Conservation (phyloP, 2,329 filamentous ascomycete genomes). For the Phaeosphaeriaceae sp. region DNA sequence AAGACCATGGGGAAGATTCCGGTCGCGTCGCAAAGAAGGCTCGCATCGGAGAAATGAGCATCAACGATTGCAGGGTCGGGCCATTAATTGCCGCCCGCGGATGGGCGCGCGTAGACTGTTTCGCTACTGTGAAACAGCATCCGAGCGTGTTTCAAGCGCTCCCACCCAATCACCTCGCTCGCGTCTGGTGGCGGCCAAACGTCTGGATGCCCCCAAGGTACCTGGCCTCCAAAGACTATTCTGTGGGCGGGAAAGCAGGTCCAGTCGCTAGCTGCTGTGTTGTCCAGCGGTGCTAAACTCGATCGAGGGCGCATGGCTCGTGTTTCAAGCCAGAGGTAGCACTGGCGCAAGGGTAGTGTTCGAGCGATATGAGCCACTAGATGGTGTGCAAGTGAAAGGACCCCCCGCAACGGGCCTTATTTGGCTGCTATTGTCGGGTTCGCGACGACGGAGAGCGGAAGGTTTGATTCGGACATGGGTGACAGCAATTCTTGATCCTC, state of each 20-base stretch:
- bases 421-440: constrained; percentile 39
- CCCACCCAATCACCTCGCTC: constrained; percentile 46
- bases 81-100: constrained; percentile 40
- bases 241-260: constrained; percentile 24
- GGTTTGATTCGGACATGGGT: constrained; percentile 16
- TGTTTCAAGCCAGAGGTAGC: constrained; percentile 38
- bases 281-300: constrained; percentile 24
- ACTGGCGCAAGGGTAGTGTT: constrained; percentile 26
- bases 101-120: constrained; percentile 32
- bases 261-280: constrained; percentile 22
- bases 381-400: constrained; percentile 30
- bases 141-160: constrained; percentile 35
- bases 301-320: constrained; percentile 26
- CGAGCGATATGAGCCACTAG: constrained; percentile 45
- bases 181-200: constrained; percentile 32
- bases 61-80: constrained; percentile 26
- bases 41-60: constrained; percentile 16
- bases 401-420: constrained; percentile 37
- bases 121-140: constrained; percentile 41
- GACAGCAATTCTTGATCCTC: constrained; percentile 27
- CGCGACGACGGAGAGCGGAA: constrained; percentile 37
- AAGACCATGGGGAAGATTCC: neutral
- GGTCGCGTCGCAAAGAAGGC: constrained; percentile 12
- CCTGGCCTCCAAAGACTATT: constrained; percentile 21
- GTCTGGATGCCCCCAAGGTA: constrained; percentile 26